A percentile compares a stretch with the other conserved stretches of the same genome.
Evolutionary conservation across 2,329 filamentous ascomycete species (phyloP).

Genomic region (Coniochaeta sp.): DNA sequence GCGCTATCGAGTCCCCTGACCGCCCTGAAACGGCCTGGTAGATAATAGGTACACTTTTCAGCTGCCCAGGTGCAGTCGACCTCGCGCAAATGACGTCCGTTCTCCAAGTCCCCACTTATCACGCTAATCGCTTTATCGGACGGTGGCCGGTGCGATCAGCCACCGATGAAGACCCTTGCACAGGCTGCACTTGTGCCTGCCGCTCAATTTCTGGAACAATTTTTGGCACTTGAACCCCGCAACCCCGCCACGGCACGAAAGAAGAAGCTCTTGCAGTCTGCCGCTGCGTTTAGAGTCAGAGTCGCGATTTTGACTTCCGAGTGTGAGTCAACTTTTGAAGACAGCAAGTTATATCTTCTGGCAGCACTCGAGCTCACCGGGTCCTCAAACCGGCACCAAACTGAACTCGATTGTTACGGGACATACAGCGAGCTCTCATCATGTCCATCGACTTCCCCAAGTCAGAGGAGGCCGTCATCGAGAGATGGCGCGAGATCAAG

Average conservation of each 20-base stretch:
- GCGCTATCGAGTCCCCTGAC: neutral
- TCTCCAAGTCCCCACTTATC: neutral
- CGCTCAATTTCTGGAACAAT: no score
- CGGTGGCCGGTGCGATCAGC: neutral
- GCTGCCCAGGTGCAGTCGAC: neutral
- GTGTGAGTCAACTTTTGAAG: neutral
- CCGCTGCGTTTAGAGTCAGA: neutral
- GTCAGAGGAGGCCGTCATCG: conserved; percentile 79
- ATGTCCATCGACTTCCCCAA: conserved; percentile 92
- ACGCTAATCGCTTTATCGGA: neutral
- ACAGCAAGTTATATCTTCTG: neutral
- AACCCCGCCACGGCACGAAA: neutral
- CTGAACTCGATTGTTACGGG: no score
- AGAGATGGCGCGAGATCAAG: conserved; percentile 84
- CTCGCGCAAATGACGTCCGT: neutral
- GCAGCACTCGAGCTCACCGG: no score
- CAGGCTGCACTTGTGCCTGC: no score
- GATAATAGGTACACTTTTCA: neutral
- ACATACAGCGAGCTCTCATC: conserved; percentile 12
- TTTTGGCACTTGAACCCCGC: neutral
- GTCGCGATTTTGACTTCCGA: neutral
- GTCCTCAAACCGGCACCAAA: no score
- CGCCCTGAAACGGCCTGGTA: neutral
- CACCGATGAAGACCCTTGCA: neutral
- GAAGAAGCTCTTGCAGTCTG: no score